Evolutionary conservation across 495 filamentous ascomycete species (phyloP).

Genomic region (Penicillium waksmanii): DNA sequence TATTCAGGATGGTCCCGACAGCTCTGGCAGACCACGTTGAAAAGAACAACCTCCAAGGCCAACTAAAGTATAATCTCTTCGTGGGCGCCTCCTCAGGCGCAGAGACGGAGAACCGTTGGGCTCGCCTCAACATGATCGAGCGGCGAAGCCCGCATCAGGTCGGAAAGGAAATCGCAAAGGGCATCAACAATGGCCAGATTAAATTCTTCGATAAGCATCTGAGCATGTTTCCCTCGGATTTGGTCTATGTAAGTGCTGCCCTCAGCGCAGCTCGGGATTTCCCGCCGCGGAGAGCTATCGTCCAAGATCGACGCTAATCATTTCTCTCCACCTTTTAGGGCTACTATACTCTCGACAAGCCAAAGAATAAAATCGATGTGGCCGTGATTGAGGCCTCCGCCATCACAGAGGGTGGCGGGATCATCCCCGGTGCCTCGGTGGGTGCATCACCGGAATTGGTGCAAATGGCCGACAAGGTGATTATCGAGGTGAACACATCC

Average conservation of each 20-base stretch:
- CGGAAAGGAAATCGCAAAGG: conserved; percentile 87
- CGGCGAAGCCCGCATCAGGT: conserved; percentile 85
- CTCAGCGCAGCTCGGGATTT: conserved; percentile 10
- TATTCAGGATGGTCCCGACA: conserved; percentile 73
- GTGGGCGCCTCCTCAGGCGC: conserved; percentile 88
- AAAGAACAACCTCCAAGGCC: conserved; percentile 81
- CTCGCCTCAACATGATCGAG: conserved; percentile 84
- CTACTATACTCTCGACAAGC: conserved; percentile 79
- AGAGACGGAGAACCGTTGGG: conserved; percentile 93
- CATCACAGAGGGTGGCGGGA: conserved; percentile 91
- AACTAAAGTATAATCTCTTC: conserved; percentile 84
- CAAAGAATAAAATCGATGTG: conserved; percentile 75
- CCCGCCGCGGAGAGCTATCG: conserved; percentile 14
- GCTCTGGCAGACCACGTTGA: conserved; percentile 89
- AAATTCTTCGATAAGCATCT: conserved; percentile 93
- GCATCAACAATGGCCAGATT: conserved; percentile 86
- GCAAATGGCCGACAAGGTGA: conserved; percentile 90
- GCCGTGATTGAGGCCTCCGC: conserved; percentile 86
- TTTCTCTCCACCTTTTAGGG: conserved; percentile 47
- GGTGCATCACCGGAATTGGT: conserved; percentile 85
- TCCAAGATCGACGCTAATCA: conserved; percentile 21
- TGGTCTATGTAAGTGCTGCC: conserved; percentile 68
- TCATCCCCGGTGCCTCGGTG: conserved; percentile 86
- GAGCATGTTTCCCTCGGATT: conserved; percentile 88
- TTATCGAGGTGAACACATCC: conserved; percentile 91